Base-by-base conservation (phyloP, 208 protist species). In the Balamuthia mandrillaris region DNA sequence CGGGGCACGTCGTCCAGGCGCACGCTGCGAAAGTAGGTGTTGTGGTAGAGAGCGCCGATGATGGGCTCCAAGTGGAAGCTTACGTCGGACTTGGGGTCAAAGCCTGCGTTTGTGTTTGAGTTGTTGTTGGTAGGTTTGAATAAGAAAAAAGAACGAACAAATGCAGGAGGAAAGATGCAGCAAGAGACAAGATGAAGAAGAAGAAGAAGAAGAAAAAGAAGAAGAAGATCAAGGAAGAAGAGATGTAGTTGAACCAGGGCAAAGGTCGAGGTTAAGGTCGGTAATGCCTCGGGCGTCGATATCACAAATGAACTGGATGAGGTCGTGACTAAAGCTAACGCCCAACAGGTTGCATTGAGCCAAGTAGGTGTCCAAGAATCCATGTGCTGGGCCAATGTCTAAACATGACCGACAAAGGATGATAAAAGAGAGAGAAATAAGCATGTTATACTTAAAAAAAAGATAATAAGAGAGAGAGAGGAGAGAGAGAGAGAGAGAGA, bases 21-120 rank as follows among this genome's bases (percentile, higher is more conserved):
- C 16, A 66, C n/a, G 14, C 33, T 44, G 16, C 21, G 6, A 18
- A 66, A 66, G 31, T 66, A 66, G 31, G 60, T 66, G 60, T 66
- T 66, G 60, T 66, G 60, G 3, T 29, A 44, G 60, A 66, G 60
- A 4, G 60, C 60, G 14, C 60, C 60, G 60, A 66, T 66, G 60
- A 66, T 66, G 21, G 60, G 60, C 60, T 66, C 60, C 60, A 66
- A 35, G 31, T 66, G 60, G 60, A 66, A 66, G 60, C 60, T 66
- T 21, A 66, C 60, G 6, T 29, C 60, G 3, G 60, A 66, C 60
- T 66, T 66, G 60, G 60, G 60, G 16, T 66, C 60, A 18, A 66
- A 66, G 12, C 47, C 47, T 54, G 47, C 14, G 47, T 12, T n/a
- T n/a, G 47, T n/a, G 47, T 12, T n/a, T 54, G 18, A 54, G 12